Evolutionary conservation across 2,329 filamentous ascomycete species (phyloP), one percentile per base, ranked within the genome.

Genomic region (Metarhizium guizhouense): DNA sequence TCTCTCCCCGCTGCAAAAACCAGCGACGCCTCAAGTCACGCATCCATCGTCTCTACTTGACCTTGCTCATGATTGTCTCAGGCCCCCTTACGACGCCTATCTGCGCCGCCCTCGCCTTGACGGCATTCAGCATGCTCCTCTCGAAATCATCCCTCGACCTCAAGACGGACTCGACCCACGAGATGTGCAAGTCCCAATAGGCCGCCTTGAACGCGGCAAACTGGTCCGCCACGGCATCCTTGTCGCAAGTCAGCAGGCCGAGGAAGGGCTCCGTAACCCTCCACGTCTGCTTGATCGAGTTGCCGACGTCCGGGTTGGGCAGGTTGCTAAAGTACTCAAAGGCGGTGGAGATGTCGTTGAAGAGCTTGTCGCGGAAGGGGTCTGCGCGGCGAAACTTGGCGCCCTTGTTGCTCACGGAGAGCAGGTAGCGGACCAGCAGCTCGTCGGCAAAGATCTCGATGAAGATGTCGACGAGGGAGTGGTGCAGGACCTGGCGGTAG

Each of bases 31-130:
- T 34, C 32, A 34, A 34, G 7, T 11, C 32, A 34, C 32, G 6
- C 32, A 34, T 8, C 32, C 32, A 34, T 34, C 10, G 10, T 38
- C 11, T 54, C 62, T 66, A 95, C 72, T 92, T 94, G 51, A 96
- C 83, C 73, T 90, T 93, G 59, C 88, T 85, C 93, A 99, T 96
- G 59, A 99, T 89, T 3, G 94, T 97, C 73, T 97, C 93, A 18
- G 82, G 73, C 0, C 90, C 92, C 59, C 91, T 82, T 59, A 88
- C 86, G 2, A 92, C 85, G 57, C 88, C 85, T 62, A 95, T 82
- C 71, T 90, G 88, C 7, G 90, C 92, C n/a, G 92, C 93, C 68
- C 86, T 83, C 2, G 85, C 84, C 77, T 97, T 97, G 51, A 97
- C 87, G 18, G 84, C 81, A 67, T 90, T 94, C 60, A 97, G 72